phyloP scores from a whole-genome alignment of 1,139 yeast genomes.

The Meyerozyma smithsonii region DNA sequence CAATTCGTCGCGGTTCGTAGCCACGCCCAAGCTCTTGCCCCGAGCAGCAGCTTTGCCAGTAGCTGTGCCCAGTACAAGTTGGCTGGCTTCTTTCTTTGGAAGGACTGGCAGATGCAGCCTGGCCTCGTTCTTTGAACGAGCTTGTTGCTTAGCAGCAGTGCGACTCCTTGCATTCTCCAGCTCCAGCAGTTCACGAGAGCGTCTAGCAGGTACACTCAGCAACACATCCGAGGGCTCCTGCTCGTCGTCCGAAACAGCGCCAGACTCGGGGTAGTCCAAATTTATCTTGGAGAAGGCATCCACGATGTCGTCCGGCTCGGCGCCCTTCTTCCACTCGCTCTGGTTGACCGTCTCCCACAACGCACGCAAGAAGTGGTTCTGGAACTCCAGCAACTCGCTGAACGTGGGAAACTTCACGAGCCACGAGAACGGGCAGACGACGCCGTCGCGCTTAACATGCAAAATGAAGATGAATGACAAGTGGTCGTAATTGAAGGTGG shows the following conservation, averaged over 20 bases:
- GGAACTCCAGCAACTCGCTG: slow-evolving; percentile 46
- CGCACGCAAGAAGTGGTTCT: slow-evolving; percentile 45
- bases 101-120: no score
- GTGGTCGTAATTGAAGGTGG: slow-evolving; percentile 58
- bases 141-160: no score
- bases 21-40: slow-evolving; percentile 77
- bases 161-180: no score
- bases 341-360: slow-evolving; percentile 61
- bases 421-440: slow-evolving; percentile 51
- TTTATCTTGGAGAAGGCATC: slow-evolving; percentile 36
- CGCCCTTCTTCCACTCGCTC: slow-evolving; percentile 36
- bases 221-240: no score
- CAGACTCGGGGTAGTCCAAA: slow-evolving; percentile 23
- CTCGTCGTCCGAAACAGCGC: slow-evolving; percentile 11
- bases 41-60: slow-evolving; percentile 75
- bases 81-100: slow-evolving; percentile 41
- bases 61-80: slow-evolving; percentile 64
- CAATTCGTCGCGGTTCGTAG: slow-evolving; percentile 53
- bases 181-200: no score
- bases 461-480: slow-evolving; percentile 65
- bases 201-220: no score
- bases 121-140: no score
- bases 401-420: slow-evolving; percentile 48
- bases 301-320: slow-evolving; percentile 19
- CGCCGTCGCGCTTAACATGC: slow-evolving; percentile 18